These are phyloP conservation scores for Citrus sp. DNA, from an alignment of 345 rosid species.

Conservation along the genomic window DNA sequence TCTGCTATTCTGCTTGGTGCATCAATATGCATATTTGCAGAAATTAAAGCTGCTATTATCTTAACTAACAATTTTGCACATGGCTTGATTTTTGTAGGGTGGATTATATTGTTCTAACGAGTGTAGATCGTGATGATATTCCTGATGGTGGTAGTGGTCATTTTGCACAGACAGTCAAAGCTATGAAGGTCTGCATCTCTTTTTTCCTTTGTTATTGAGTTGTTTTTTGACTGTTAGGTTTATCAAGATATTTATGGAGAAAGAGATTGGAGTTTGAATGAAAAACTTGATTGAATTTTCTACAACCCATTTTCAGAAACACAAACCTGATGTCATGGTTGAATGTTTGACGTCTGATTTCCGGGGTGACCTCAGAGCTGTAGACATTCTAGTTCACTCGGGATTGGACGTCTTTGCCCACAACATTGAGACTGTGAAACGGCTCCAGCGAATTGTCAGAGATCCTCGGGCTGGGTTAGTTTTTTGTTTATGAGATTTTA, in stretches of 20 bases:
- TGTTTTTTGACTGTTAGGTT: slow-evolving; percentile 4
- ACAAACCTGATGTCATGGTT: slow-evolving; percentile 89
- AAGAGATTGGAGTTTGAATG: background rate
- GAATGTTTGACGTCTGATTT: slow-evolving; percentile 98
- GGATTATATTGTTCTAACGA: slow-evolving; percentile 94
- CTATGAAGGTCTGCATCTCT: slow-evolving; percentile 66
- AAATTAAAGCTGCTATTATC: background rate
- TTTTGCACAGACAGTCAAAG: slow-evolving; percentile 88
- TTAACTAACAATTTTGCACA: background rate
- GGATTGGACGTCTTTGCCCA: slow-evolving; percentile 98
- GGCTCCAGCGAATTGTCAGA: slow-evolving; percentile 92
- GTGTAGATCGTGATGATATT: slow-evolving; percentile 97
- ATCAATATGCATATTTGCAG: background rate
- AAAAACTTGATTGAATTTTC: slow-evolving; percentile 4
- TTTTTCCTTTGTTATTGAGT: background rate
- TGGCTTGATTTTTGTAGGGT: slow-evolving; percentile 47
- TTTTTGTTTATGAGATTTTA: background rate
- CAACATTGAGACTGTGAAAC: slow-evolving; percentile 90
- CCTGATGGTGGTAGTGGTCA: slow-evolving; percentile 99
- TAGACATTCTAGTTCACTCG: slow-evolving; percentile 67
- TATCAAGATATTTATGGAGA: background rate
- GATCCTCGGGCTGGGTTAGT: slow-evolving; percentile 98
- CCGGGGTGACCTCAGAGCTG: slow-evolving; percentile 84
- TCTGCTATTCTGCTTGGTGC: background rate
- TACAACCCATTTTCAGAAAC: slow-evolving; percentile 47